phyloP scores from a whole-genome alignment of 371 early-diverging fungal species.

The Circinella minor region DNA sequence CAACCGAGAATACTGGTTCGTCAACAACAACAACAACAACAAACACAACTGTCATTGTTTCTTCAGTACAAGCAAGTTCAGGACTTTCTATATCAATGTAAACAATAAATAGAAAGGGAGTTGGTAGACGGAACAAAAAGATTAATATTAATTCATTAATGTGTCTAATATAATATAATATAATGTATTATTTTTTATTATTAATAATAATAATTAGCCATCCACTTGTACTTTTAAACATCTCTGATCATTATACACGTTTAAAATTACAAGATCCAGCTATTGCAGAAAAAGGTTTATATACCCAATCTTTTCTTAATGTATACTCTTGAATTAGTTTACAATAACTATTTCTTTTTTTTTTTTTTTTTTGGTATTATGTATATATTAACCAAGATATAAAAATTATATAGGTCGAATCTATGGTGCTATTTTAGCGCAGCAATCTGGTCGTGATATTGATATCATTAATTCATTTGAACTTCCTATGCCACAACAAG shows the following conservation, averaged over 20 bases:
- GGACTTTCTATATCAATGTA: conserved; percentile 55
- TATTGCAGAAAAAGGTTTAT: conserved; percentile 29
- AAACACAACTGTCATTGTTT: conserved; percentile 27
- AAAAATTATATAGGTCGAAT: conserved; percentile 43
- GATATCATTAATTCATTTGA: conserved; percentile 88
- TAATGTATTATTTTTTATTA: not conserved
- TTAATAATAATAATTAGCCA: conserved; percentile 57
- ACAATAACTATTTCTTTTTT: too few relatives aligned
- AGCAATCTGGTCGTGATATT: conserved; percentile 81
- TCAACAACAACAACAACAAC: not conserved
- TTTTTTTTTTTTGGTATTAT: not conserved
- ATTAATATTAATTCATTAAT: too few relatives aligned
- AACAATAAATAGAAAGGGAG: conserved; percentile 4
- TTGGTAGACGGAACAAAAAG: too few relatives aligned
- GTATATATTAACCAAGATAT: too few relatives aligned
- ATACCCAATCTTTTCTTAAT: too few relatives aligned
- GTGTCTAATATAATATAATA: too few relatives aligned
- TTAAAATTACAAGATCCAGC: conserved; percentile 63
- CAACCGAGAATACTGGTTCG: conserved; percentile 7
- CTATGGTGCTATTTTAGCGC: conserved; percentile 83
- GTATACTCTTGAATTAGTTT: too few relatives aligned
- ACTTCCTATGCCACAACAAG: conserved; percentile 58
- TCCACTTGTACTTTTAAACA: conserved; percentile 84
- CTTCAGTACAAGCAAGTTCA: conserved; percentile 39
- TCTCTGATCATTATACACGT: conserved; percentile 87